phyloP scores from a whole-genome alignment of 2,329 filamentous ascomycete species.

The Colletotrichum trifolii region DNA sequence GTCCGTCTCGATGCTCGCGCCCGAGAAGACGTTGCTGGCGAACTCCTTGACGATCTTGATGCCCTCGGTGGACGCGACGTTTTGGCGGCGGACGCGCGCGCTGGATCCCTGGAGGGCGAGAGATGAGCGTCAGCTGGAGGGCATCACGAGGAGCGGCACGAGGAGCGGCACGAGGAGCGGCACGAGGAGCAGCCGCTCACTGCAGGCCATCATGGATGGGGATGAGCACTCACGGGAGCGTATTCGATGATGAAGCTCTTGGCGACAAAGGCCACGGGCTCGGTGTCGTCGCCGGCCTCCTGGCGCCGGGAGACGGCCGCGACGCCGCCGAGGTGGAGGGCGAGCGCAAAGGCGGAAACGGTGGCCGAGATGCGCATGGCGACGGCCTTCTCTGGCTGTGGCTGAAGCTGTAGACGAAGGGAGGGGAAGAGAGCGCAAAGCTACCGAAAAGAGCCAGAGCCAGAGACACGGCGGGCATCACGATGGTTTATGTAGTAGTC shows the following conservation, averaged over 20 bases:
- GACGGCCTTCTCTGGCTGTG: conserved; percentile 12
- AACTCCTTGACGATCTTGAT: conserved; percentile 42
- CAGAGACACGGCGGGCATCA: background rate
- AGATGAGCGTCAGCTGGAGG: conserved; percentile 17
- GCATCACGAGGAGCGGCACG: conserved; percentile 22
- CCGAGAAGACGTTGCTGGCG: conserved; percentile 43
- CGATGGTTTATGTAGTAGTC: conserved; percentile 27
- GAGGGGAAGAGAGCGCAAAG: conserved; percentile 23
- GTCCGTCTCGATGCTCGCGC: conserved; percentile 44
- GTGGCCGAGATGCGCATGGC: conserved; percentile 36
- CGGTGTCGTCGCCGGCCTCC: conserved; percentile 1
- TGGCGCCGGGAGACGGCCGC: conserved; percentile 21
- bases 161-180: conserved; percentile 28
- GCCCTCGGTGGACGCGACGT: conserved; percentile 37
- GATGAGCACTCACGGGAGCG: conserved; percentile 35
- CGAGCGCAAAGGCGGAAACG: conserved; percentile 29
- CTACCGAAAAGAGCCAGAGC: background rate
- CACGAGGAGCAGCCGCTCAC: conserved; percentile 17
- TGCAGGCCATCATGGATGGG: too few relatives aligned
- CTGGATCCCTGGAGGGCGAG: conserved; percentile 13
- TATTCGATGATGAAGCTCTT: conserved; percentile 41
- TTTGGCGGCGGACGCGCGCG: conserved; percentile 36
- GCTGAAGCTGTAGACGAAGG: background rate
- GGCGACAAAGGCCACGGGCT: conserved; percentile 21
- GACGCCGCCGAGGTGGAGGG: conserved; percentile 29